Evolutionary conservation across 2,329 filamentous ascomycete genomes (phyloP).

Genomic region (Achaetomium macrosporum): DNA sequence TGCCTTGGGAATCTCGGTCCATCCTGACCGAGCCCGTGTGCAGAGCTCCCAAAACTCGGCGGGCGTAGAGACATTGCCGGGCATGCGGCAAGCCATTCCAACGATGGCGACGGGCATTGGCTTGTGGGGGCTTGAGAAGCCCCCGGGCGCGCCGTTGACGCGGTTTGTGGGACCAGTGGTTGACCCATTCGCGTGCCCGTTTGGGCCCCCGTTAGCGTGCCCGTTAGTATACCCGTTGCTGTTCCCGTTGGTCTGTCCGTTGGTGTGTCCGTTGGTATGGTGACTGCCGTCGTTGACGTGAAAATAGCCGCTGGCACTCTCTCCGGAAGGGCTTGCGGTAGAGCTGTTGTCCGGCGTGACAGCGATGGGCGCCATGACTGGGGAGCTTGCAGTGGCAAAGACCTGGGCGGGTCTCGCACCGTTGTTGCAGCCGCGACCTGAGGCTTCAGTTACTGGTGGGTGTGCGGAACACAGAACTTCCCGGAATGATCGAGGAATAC

Average conservation of each 20-base stretch:
- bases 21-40: constrained; percentile 36
- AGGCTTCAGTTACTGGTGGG: constrained; percentile 7
- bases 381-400: neutral
- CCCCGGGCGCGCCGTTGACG: neutral
- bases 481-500: neutral
- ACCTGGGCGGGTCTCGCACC: neutral
- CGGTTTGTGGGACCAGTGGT: constrained; percentile 18
- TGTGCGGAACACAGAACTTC: constrained; percentile 12
- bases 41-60: constrained; percentile 42
- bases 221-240: constrained; percentile 10
- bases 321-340: constrained; percentile 26
- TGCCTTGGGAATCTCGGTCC: constrained; percentile 38
- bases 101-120: constrained; percentile 42
- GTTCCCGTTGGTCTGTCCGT: constrained; percentile 1
- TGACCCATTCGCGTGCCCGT: constrained; percentile 26
- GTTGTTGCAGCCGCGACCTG: constrained; percentile 11
- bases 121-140: constrained; percentile 19
- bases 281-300: constrained; percentile 19
- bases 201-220: constrained; percentile 25
- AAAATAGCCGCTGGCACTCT: constrained; percentile 26
- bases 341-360: constrained; percentile 28
- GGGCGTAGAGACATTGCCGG: constrained; percentile 37
- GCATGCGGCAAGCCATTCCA: constrained; percentile 43
- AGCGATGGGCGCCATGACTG: constrained; percentile 28
- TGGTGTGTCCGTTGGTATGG: constrained; percentile 13